Conservation (phyloP, 2,329 filamentous ascomycete species). For the Cladosporium halotolerans region DNA sequence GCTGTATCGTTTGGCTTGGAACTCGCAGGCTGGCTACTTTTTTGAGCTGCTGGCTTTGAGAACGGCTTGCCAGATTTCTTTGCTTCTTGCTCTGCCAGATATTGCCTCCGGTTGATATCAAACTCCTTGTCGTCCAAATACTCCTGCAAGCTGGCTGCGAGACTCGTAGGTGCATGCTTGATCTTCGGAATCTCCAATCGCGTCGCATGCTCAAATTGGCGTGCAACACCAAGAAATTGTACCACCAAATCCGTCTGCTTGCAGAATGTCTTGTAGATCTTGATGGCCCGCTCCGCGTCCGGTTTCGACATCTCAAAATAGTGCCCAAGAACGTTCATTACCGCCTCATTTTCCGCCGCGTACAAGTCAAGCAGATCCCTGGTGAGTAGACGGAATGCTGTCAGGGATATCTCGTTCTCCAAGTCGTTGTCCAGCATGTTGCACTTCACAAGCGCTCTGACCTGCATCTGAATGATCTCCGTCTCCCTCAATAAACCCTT, state of each 20-base stretch:
- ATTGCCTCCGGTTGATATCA: constrained; percentile 86
- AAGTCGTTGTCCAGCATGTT: constrained; percentile 82
- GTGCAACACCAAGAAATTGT: constrained; percentile 76
- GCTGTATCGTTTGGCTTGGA: constrained; percentile 30
- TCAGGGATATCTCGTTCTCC: constrained; percentile 94
- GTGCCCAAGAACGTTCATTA: constrained; percentile 92
- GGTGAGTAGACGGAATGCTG: constrained; percentile 85
- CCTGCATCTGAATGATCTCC: constrained; percentile 81
- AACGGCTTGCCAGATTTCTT: constrained; percentile 46
- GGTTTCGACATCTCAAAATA: constrained; percentile 98
- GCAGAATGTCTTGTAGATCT: constrained; percentile 87
- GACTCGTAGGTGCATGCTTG: constrained; percentile 90
- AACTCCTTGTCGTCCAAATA: constrained; percentile 94
- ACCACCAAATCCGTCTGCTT: constrained; percentile 90
- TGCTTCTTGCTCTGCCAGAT: constrained; percentile 78
- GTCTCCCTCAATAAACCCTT: constrained; percentile 91
- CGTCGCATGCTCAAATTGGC: constrained; percentile 87
- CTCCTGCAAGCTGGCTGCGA: constrained; percentile 84
- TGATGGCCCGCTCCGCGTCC: constrained; percentile 85
- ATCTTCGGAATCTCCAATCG: constrained; percentile 91
- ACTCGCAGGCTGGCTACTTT: constrained; percentile 29
- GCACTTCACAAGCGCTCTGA: constrained; percentile 78
- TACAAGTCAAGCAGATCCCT: constrained; percentile 85
- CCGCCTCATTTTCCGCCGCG: constrained; percentile 91
- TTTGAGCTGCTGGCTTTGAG: constrained; percentile 23